Conservation (phyloP, 2,329 filamentous ascomycete genomes). For the Cephalotrichum gorgonifer region DNA sequence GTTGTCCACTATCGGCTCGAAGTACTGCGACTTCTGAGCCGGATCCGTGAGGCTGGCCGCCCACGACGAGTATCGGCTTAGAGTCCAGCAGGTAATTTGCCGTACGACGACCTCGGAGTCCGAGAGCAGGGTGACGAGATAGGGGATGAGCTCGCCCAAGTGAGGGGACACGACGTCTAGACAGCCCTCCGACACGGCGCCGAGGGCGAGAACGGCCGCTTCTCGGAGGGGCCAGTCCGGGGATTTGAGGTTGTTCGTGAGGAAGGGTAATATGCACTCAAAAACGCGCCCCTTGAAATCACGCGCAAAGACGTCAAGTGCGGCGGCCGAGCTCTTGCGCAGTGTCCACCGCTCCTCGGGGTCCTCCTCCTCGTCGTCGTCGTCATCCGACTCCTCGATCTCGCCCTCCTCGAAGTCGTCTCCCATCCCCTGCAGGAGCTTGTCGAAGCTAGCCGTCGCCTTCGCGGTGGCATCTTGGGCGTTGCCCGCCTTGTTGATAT, state of each 20-base stretch:
- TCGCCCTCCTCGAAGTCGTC: constrained; percentile 82
- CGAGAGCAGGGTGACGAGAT: constrained; percentile 74
- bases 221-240: constrained; percentile 86
- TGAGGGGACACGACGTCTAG: constrained; percentile 84
- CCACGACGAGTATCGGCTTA: constrained; percentile 90
- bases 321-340: constrained; percentile 92
- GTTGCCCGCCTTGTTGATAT: constrained; percentile 32
- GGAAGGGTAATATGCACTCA: constrained; percentile 80
- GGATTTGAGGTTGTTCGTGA: constrained; percentile 82
- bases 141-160: constrained; percentile 80
- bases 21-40: constrained; percentile 63
- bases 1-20: constrained; percentile 95
- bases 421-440: constrained; percentile 52
- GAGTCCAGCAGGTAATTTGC: constrained; percentile 96
- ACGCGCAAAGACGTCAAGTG: constrained; percentile 84
- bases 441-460: constrained; percentile 31
- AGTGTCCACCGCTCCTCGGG: constrained; percentile 92
- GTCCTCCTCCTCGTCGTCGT: constrained; percentile 41
- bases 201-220: constrained; percentile 85
- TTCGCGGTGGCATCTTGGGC: constrained; percentile 26
- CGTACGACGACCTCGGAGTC: constrained; percentile 85
- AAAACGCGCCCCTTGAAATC: constrained; percentile 87
- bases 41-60: constrained; percentile 64
- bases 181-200: constrained; percentile 90
- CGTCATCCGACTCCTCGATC: constrained; percentile 66